Evolutionary conservation across 495 filamentous ascomycete genomes (phyloP), one percentile per base, ranked within the genome.

Genomic region (Oleoguttula mirabilis): DNA sequence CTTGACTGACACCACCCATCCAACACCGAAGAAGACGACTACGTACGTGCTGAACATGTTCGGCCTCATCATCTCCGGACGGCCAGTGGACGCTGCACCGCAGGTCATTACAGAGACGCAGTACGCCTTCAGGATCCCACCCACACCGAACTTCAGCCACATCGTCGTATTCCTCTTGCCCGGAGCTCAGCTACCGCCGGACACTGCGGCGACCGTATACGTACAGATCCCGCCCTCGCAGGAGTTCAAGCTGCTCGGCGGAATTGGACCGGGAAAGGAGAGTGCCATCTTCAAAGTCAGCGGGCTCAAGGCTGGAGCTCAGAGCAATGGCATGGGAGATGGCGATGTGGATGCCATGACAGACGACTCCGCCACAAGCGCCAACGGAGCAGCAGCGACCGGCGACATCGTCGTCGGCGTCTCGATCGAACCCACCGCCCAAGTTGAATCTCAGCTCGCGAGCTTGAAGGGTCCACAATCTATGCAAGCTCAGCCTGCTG

Each of bases 81-180:
- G 70, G 22, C 69, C 76, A 41, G 77, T 81, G 35, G 69, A 79
- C 39, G 77, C 76, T 35, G 68, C 78, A 49, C 68, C 76, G 32
- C 58, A 71, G 56, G 55, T 70, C 36, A 58, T 84, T 22, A 73
- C 76, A 46, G 60, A 72, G 7, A 79, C 76, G 10, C 77, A 82
- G 62, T 81, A 75, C 60, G 71, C 77, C 35, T 82, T 83, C 64
- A 17, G 21, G 21, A 67, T 83, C 54, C 67, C 76, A 1, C 51
- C 69, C 4, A 49, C 48, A n/a, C 70, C 76, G 0, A 35, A 64
- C 19, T 86, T 93, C 68, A 72, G 68, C 32, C 85, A 95, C 50
- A 64, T 99, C 40, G 80, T 84, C 48, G 75, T 94, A 48, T 96
- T 99, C 68, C 66, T 95, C 28, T 77, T 94, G 5, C 90, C 90